Evolutionary conservation across 306 rosid genomes (phyloP).

Genomic region (Dicorynia guianensis): DNA sequence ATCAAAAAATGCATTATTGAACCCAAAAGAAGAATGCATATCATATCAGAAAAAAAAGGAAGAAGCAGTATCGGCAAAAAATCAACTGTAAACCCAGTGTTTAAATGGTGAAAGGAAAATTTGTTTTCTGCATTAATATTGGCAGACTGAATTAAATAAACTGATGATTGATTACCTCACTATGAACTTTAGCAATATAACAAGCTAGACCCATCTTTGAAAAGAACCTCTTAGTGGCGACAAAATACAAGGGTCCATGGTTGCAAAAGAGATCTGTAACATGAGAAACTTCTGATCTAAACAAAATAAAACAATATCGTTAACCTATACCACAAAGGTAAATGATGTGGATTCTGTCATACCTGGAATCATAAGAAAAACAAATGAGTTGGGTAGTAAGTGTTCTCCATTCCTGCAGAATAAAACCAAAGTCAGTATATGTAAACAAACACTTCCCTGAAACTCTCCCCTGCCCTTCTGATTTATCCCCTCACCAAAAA

Average conservation of each 20-base stretch:
- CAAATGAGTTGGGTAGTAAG: constrained; percentile 72
- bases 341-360: constrained; percentile 36
- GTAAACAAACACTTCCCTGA: constrained; percentile 2
- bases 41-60: no score
- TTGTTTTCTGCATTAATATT: background rate
- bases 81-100: background rate
- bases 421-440: constrained; percentile 20
- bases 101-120: background rate
- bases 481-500: background rate
- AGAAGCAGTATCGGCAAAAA: background rate
- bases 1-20: background rate
- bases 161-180: constrained; percentile 61
- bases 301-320: constrained; percentile 12
- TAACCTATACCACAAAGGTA: constrained; percentile 12
- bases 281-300: constrained; percentile 4
- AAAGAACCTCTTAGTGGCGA: constrained; percentile 79
- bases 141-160: constrained; percentile 7
- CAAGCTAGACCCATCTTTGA: constrained; percentile 91
- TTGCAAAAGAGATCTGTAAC: constrained; percentile 87
- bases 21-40: constrained; percentile 11
- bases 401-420: constrained; percentile 71
- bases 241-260: constrained; percentile 84
- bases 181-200: constrained; percentile 87
- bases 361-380: constrained; percentile 87
- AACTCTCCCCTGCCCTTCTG: no score